These are phyloP conservation scores for Ormosia emarginata DNA, from an alignment of 306 rosid genomes.

Conservation along the genomic window DNA sequence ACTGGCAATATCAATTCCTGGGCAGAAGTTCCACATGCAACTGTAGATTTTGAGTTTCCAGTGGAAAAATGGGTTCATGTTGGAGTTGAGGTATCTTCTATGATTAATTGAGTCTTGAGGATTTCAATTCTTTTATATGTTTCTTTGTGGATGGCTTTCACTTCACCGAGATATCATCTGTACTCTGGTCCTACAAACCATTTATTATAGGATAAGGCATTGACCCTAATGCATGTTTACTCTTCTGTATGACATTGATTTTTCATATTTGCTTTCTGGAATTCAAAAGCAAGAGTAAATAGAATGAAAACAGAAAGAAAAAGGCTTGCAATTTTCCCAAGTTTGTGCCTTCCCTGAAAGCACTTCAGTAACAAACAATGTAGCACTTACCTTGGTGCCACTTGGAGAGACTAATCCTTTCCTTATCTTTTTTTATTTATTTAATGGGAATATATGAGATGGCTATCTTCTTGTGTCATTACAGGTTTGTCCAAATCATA, in stretches of 20 bases:
- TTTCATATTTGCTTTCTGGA: slow-evolving; percentile 8
- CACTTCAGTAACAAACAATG: not conserved
- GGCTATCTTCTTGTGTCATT: slow-evolving; percentile 22
- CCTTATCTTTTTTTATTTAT: not conserved
- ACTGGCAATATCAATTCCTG: slow-evolving; percentile 38
- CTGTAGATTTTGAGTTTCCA: slow-evolving; percentile 55
- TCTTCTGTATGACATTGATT: not conserved
- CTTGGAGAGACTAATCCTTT: not conserved
- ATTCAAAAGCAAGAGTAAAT: not conserved
- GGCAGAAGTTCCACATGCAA: slow-evolving; percentile 47
- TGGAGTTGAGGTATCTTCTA: slow-evolving; percentile 75
- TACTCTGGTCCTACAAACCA: not conserved
- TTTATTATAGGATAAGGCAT: not conserved
- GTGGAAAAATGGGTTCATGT: slow-evolving; percentile 83
- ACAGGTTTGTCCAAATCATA: slow-evolving; percentile 58
- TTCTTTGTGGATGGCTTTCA: not conserved
- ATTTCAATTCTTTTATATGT: not conserved
- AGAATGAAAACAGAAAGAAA: not conserved
- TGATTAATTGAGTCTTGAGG: not conserved
- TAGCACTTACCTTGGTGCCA: not conserved
- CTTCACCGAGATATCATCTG: not conserved
- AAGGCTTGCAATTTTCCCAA: not conserved
- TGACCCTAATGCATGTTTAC: not conserved
- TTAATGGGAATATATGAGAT: slow-evolving; percentile 9
- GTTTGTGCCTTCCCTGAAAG: not conserved